Conservation (phyloP, 352 stramenopile species). For the Phytopythium chamaehyphon region DNA sequence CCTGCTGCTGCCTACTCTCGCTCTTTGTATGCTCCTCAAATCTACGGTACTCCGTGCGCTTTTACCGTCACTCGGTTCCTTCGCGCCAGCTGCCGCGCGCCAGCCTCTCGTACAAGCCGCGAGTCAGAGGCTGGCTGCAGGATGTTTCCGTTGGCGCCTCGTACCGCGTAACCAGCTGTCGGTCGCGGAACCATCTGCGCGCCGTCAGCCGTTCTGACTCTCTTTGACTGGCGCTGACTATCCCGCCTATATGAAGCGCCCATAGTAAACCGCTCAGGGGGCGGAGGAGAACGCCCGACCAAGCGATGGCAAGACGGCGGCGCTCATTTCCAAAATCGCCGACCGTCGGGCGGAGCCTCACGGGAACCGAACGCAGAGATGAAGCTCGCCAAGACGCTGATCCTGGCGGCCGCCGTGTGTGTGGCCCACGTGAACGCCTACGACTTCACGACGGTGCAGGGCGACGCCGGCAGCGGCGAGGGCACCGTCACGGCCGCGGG, state of each 20-base stretch:
- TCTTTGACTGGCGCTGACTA: slow-evolving; percentile 5
- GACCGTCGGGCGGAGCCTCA: background rate
- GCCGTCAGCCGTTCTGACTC: slow-evolving; percentile 3
- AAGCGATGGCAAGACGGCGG: background rate
- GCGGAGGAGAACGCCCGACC: background rate
- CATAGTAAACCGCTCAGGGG: background rate
- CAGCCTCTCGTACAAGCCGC: background rate
- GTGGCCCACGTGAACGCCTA: slow-evolving; percentile 48
- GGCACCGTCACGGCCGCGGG: slow-evolving; percentile 8
- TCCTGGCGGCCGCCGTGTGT: slow-evolving; percentile 54
- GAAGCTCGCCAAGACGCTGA: slow-evolving; percentile 38
- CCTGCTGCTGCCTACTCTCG: too few relatives aligned
- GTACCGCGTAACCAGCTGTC: slow-evolving; percentile 3
- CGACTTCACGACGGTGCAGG: slow-evolving; percentile 25
- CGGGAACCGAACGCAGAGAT: slow-evolving; percentile 10
- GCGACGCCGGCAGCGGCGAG: too few relatives aligned
- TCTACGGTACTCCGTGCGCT: slow-evolving; percentile 1
- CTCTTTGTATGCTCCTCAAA: too few relatives aligned
- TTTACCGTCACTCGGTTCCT: slow-evolving; percentile 5
- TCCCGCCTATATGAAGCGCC: background rate
- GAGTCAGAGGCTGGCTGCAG: background rate
- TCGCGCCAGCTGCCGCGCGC: slow-evolving; percentile 6
- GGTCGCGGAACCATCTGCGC: background rate
- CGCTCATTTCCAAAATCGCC: slow-evolving; percentile 4
- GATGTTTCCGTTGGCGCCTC: background rate